Percentiles rank a stretch among this genome's conserved stretches.
Conservation (phyloP, 257 asterid species). For the Haberlea rhodopensis region DNA sequence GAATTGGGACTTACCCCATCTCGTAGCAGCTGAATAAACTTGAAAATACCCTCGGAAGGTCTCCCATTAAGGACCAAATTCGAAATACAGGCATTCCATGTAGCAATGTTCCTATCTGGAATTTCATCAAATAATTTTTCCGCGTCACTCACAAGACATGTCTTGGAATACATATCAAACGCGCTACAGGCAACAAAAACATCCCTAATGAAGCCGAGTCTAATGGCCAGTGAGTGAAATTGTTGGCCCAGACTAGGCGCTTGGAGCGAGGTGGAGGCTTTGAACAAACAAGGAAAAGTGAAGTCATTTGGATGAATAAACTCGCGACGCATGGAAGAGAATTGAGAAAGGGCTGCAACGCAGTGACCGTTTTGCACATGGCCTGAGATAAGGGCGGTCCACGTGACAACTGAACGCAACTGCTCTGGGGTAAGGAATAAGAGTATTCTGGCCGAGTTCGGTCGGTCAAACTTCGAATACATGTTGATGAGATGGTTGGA, state of each 20-base stretch:
- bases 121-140: conserved; percentile 70
- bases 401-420: conserved; percentile 83
- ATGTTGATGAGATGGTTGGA: conserved; percentile 77
- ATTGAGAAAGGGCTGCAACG: conserved; percentile 45
- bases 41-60: conserved; percentile 42
- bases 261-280: conserved; percentile 55
- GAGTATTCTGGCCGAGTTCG: conserved; percentile 50
- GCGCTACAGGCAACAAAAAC: conserved; percentile 83
- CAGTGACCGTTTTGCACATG: conserved; percentile 72
- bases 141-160: conserved; percentile 40
- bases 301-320: conserved; percentile 72
- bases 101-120: conserved; percentile 62
- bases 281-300: conserved; percentile 83
- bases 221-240: conserved; percentile 63
- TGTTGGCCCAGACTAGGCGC: conserved; percentile 54
- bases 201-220: conserved; percentile 42
- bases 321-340: conserved; percentile 60
- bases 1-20: conserved; percentile 58
- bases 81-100: conserved; percentile 81
- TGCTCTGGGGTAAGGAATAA: conserved; percentile 48
- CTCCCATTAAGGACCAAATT: conserved; percentile 59
- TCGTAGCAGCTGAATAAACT: conserved; percentile 49
- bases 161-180: conserved; percentile 69
- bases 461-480: conserved; percentile 80
- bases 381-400: conserved; percentile 87